phyloP scores from a whole-genome alignment of 1,139 yeast species.

The Lodderomyces pseudojiufengensis region DNA sequence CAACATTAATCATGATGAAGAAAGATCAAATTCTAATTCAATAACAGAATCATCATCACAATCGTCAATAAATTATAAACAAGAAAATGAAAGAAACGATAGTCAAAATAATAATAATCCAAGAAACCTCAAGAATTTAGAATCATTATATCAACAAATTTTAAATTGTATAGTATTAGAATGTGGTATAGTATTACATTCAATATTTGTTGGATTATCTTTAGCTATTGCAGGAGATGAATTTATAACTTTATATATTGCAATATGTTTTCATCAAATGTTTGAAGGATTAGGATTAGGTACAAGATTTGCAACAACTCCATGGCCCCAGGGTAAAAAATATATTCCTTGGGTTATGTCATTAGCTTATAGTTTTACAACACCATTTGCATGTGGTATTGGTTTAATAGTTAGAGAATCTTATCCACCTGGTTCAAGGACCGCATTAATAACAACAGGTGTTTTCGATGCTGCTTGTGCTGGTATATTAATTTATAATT shows the following conservation, averaged over 20 bases:
- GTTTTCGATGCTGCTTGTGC: conserved; percentile 36
- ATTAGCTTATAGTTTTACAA: conserved; percentile 28
- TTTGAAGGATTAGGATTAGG: conserved; percentile 44
- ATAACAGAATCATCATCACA: conserved; percentile 1
- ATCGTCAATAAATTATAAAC: conserved; percentile 16
- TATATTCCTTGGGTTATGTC: conserved; percentile 36
- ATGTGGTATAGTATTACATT: conserved; percentile 40
- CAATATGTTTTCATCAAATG: conserved; percentile 39
- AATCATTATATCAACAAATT: conserved; percentile 15
- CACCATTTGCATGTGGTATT: conserved; percentile 35
- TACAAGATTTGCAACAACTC: conserved; percentile 34
- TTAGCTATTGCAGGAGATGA: conserved; percentile 38
- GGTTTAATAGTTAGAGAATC: conserved; percentile 35
- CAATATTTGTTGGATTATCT: conserved; percentile 39
- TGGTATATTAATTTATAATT: conserved; percentile 38
- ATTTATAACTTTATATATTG: conserved; percentile 33
- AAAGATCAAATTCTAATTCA: not conserved
- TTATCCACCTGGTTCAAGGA: conserved; percentile 32
- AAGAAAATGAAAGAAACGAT: conserved; percentile 18
- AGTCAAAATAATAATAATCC: conserved; percentile 44
- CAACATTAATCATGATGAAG: not conserved
- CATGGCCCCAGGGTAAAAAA: conserved; percentile 30
- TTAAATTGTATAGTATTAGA: conserved; percentile 30
- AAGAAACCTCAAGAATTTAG: not conserved
- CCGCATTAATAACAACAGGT: conserved; percentile 34